A percentile compares a stretch with the other conserved stretches of the same genome.
Conservation (phyloP, 768 basidiomycete species). For the Infundibulicybe gibba region DNA sequence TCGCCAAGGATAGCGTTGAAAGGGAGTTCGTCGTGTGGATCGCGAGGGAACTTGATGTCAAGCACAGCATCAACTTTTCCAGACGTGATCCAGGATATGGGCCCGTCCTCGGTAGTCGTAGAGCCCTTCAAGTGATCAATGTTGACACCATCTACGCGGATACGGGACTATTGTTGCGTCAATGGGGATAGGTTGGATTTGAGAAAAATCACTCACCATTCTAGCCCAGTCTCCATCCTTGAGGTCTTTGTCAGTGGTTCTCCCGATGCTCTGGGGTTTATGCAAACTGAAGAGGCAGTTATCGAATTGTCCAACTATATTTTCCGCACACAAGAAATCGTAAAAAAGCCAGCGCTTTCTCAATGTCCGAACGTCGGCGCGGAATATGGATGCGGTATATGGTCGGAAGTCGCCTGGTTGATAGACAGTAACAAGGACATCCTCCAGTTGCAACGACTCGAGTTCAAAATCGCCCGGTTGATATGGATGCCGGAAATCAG, state of each 20-base stretch:
- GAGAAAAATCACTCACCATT: conserved; percentile 60
- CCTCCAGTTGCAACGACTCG: conserved; percentile 85
- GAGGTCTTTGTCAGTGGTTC: conserved; percentile 82
- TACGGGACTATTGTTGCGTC: conserved; percentile 62
- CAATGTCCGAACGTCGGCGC: conserved; percentile 79
- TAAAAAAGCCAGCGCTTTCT: conserved; percentile 96
- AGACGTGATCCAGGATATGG: conserved; percentile 96
- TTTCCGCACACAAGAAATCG: conserved; percentile 91
- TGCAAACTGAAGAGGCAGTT: conserved; percentile 97
- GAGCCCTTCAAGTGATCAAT: conserved; percentile 92
- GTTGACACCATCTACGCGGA: conserved; percentile 95
- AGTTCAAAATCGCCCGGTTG: conserved; percentile 89
- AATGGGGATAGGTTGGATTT: neutral
- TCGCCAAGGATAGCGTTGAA: conserved; percentile 86
- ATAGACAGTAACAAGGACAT: conserved; percentile 90
- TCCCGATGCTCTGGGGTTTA: conserved; percentile 91
- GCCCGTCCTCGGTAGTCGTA: conserved; percentile 69
- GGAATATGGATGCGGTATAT: conserved; percentile 89
- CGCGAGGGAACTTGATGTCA: conserved; percentile 94
- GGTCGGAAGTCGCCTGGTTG: conserved; percentile 93
- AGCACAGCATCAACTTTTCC: conserved; percentile 96
- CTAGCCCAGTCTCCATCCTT: conserved; percentile 82
- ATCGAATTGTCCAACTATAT: conserved; percentile 95
- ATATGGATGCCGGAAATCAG: conserved; percentile 70
- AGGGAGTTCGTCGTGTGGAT: conserved; percentile 61